Base-by-base conservation (phyloP, 768 basidiomycete species). In the Symmetrospora coprosmae region DNA sequence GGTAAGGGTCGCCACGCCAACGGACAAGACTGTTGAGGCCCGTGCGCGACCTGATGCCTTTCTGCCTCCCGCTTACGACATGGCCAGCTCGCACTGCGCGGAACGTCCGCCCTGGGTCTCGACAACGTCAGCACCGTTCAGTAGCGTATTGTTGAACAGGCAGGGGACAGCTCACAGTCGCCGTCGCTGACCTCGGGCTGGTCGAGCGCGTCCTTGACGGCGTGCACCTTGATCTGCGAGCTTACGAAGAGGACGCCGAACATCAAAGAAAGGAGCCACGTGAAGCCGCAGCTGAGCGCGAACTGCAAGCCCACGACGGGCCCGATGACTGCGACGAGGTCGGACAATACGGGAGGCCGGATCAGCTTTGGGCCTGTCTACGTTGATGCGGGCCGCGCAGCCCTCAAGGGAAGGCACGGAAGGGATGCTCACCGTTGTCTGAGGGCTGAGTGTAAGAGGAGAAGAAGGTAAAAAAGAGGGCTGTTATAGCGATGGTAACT, bases 391-490 rank as follows among this genome's bases (percentile, higher is more conserved):
- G n/a, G n/a, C n/a, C n/a, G n/a, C n/a, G n/a, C n/a, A n/a, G n/a
- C n/a, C n/a, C n/a, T n/a, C n/a, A n/a, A n/a, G n/a, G n/a, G n/a
- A n/a, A n/a, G n/a, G n/a, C n/a, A n/a, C n/a, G n/a, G n/a, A n/a
- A n/a, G n/a, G n/a, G n/a, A n/a, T n/a, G n/a, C n/a, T n/a, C n/a
- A n/a, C n/a, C n/a, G n/a, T n/a, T n/a, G n/a, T n/a, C n/a, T n/a
- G n/a, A n/a, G 14, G 49, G 49, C 21, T 30, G 16, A 11, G 52
- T 46, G 9, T 11, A 48, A 55, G 28, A 11, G 28, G 8, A 9
- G 52, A 55, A 55, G 52, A 55, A 55, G n/a, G 52, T 47, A 34
- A 55, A 55, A 23, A 55, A 55, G 41, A 16, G 45, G 34, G 49
- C 31, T 16, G 25, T 46, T 11, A 46, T 35, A 14, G 49, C 49